Conservation (phyloP, 345 rosid genomes). For the Heritiera fomes region DNA sequence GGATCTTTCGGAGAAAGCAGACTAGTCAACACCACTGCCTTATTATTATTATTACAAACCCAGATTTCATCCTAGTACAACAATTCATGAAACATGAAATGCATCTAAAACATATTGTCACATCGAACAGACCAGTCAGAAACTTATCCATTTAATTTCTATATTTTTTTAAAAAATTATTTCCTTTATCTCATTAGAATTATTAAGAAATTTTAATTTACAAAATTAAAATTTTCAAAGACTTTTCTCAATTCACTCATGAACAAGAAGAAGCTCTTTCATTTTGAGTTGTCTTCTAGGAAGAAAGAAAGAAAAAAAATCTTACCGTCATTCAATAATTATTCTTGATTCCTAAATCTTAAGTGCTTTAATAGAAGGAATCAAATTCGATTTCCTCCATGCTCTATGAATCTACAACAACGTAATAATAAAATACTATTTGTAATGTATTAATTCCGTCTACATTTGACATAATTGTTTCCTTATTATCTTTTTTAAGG, state of each 20-base stretch:
- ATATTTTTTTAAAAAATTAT: not conserved
- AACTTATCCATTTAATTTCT: not conserved
- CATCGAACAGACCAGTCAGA: not conserved
- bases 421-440: not conserved
- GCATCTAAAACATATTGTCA: constrained; percentile 1
- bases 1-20: not conserved
- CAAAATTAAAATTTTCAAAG: not conserved
- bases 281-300: not conserved
- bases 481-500: not conserved
- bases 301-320: not conserved
- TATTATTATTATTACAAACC: not conserved
- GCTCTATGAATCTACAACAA: not conserved
- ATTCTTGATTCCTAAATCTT: not conserved
- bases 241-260: not conserved
- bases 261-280: not conserved
- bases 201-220: too few relatives aligned
- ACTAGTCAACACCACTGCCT: constrained; percentile 8
- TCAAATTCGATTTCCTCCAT: too few relatives aligned
- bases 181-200: too few relatives aligned
- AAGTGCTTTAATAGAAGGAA: not conserved
- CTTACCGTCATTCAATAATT: not conserved
- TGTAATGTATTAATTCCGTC: not conserved
- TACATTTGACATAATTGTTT: not conserved
- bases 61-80: not conserved
- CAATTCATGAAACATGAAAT: not conserved